Base-by-base conservation (phyloP, 306 rosid species). In the Prunus salicina region DNA sequence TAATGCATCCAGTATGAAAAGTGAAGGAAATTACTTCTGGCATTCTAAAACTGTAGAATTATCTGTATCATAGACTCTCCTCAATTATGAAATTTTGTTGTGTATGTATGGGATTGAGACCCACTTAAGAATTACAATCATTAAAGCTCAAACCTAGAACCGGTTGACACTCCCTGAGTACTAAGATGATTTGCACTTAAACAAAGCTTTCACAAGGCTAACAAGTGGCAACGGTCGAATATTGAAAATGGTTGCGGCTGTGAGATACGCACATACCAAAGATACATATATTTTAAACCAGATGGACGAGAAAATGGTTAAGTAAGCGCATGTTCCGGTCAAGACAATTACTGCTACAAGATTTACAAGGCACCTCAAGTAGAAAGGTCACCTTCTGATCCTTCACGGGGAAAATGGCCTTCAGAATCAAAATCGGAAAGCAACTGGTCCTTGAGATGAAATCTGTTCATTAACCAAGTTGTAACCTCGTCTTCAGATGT, bases 381-480 rank as follows among this genome's bases (percentile, higher is more conserved):
- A 69, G 93, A 86, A 73, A 89, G 84, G 43, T 85, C 89, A 47
- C 56, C 78, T 80, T 91, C 90, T 47, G 82, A 50, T 63, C 79
- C 88, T 87, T 87, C 89, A 69, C 79, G 62, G 6, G 95, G 93
- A 80, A 91, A 91, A 79, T 88, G 89, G 27, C 95, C 93, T 60
- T 64, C 82, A 62, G 20, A 34, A 77, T 85, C 83, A 81, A 91
- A 91, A 72, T 70, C 83, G 45, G 91, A 82, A 62, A 89, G 97
- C 77, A 91, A 77, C 51, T 81, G 80, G 70, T 91, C 97, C 80
- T 91, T 91, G n/a, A 73, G 41, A 80, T 18, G 71, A 82, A 89
- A 91, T 60, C 76, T 77, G 32, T 82, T 76, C 55, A 86, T 74
- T 80, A 91, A 51, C 97, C 97, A 89, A 9, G 43, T 61, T 18